Conservation (phyloP, 164 flowering plant species). For the Euptelea pleiosperma region DNA sequence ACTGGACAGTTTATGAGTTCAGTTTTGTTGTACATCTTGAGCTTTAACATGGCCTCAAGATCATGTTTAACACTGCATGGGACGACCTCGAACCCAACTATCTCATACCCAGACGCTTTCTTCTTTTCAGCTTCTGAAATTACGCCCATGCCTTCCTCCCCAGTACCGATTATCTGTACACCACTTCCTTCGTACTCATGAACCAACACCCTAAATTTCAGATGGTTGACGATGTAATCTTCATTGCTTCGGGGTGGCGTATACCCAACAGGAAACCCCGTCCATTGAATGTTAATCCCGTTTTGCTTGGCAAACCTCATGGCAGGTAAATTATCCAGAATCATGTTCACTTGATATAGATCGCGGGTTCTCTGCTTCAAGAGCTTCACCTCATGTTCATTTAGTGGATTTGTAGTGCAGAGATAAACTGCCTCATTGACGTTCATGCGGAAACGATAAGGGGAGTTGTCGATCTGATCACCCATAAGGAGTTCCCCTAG, state of each 20-base stretch:
- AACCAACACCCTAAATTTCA: slow-evolving; percentile 34
- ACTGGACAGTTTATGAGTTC: background rate
- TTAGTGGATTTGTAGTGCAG: slow-evolving; percentile 23
- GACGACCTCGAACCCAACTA: slow-evolving; percentile 48
- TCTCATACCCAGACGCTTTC: slow-evolving; percentile 41
- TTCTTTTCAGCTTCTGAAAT: too few species aligned
- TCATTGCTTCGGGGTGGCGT: slow-evolving; percentile 14
- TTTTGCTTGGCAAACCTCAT: slow-evolving; percentile 31
- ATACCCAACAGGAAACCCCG: slow-evolving; percentile 39
- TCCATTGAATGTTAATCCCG: slow-evolving; percentile 30
- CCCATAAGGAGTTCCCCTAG: slow-evolving; percentile 32
- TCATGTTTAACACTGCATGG: slow-evolving; percentile 48
- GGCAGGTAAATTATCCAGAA: slow-evolving; percentile 41
- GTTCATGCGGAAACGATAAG: slow-evolving; percentile 28
- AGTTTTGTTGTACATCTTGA: background rate
- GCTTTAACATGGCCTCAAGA: slow-evolving; percentile 28
- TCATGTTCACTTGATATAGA: slow-evolving; percentile 46
- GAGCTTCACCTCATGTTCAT: slow-evolving; percentile 24
- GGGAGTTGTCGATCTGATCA: slow-evolving; percentile 30
- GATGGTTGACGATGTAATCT: slow-evolving; percentile 37
- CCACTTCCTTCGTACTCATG: slow-evolving; percentile 38
- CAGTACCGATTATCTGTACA: slow-evolving; percentile 44
- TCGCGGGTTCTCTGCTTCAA: slow-evolving; percentile 27
- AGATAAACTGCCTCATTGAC: slow-evolving; percentile 23
- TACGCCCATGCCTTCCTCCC: slow-evolving; percentile 44